Evolutionary conservation across 2,329 filamentous ascomycete genomes (phyloP), one percentile per base, ranked within the genome.

Genomic region (Coniochaeta sp.): DNA sequence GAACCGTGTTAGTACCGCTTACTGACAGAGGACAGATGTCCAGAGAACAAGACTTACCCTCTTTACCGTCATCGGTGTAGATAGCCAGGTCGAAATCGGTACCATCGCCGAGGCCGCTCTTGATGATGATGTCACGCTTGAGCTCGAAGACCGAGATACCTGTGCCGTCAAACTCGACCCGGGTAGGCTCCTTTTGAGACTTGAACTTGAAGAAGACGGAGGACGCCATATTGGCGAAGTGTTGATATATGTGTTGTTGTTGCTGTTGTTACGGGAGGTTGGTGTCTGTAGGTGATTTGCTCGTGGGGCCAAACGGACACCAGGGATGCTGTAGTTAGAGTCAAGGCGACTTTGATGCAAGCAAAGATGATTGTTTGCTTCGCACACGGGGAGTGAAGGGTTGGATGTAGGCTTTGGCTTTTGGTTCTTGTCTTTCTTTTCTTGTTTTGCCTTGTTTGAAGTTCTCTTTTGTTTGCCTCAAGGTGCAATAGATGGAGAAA

Each of bases 131-230:
- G 78, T 98, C 95, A 79, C 93, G 90, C 80, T 99, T 99, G 72
- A 99, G 83, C 73, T 99, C 96, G 77, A 98, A 99, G 65, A 98
- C 95, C 63, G 93, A 96, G 72, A 98, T 96, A 75, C 91, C 91
- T 69, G 93, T 97, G 72, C 95, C 95, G 77, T 99, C 93, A 75
- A 99, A 98, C 71, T 93, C 90, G 70, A 99, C 92, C 71, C 93
- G 87, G 61, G 91, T 91, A 62, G 92, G 91, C 73, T 98, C 95
- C 79, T 92, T 97, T 73, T 96, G 92, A 68, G 93, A 98, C 79
- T 97, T 98, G 88, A 99, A 99, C 79, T 96, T 96, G 90, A 97
- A 99, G 79, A 97, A 98, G 72, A 99, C 95, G 66, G 93, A 98
- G 60, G 95, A 96, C 73, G 91, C 86, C 93, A 97, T 97, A 71